Evolutionary conservation across 225 moss, liverwort and hornwort genomes (phyloP).

Genomic region (Neckera pumila): DNA sequence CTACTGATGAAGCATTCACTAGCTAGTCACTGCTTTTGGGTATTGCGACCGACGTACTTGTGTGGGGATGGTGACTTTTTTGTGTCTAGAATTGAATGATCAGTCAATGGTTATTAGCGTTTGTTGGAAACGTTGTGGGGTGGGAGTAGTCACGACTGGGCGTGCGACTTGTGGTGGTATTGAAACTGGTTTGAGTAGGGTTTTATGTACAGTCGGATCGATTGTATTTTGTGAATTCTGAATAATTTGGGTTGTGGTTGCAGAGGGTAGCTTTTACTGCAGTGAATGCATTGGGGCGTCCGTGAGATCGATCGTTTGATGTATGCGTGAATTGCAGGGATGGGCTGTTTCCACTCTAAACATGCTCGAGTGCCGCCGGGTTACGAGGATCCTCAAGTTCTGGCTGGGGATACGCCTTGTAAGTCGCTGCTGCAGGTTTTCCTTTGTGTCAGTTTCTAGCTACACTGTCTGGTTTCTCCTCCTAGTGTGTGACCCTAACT

Average conservation of each 20-base stretch:
- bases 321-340: not conserved
- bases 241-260: not conserved
- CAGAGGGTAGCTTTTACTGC: not conserved
- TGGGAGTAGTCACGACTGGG: not conserved
- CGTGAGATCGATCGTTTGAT: not conserved
- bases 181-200: not conserved
- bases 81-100: not conserved
- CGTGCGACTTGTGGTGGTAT: not conserved
- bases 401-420: slow-evolving; percentile 64
- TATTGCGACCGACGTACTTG: not conserved
- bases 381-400: slow-evolving; percentile 62
- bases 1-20: not conserved
- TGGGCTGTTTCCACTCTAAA: slow-evolving; percentile 84
- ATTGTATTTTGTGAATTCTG: not conserved
- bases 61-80: not conserved
- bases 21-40: not conserved
- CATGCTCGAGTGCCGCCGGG: slow-evolving; percentile 42
- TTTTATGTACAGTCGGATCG: not conserved
- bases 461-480: not conserved
- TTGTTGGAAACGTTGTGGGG: not conserved
- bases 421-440: slow-evolving; percentile 10
- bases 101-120: not conserved
- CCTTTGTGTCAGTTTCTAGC: not conserved
- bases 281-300: not conserved
- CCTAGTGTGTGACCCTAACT: not conserved